Percentiles rank a stretch among this genome's conserved stretches.
phyloP scores from a whole-genome alignment of 73 alveolate genomes.

The Effrenium voratum region DNA sequence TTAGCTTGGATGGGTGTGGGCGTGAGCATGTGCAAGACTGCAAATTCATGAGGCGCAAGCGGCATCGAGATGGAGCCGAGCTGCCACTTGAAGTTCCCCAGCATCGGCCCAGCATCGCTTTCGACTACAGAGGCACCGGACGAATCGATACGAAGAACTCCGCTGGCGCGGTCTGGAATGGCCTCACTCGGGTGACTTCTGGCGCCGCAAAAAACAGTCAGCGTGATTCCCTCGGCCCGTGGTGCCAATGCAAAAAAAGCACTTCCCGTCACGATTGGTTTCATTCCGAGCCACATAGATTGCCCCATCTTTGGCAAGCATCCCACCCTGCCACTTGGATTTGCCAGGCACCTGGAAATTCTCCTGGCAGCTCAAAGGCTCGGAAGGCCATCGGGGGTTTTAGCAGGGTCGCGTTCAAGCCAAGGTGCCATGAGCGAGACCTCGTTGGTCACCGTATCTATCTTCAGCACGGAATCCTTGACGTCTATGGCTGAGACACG shows the following conservation, averaged over 20 bases:
- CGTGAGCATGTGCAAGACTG: too few relatives aligned
- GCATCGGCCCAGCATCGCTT: slow-evolving; percentile 34
- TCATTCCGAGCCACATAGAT: slow-evolving; percentile 7
- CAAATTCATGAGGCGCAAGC: too few relatives aligned
- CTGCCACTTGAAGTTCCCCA: slow-evolving; percentile 24
- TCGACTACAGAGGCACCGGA: neutral
- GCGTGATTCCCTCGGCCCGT: neutral
- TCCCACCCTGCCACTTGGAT: slow-evolving; percentile 90
- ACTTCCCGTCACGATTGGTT: neutral
- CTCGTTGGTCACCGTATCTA: slow-evolving; percentile 62
- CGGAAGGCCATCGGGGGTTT: neutral
- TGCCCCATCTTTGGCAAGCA: slow-evolving; percentile 86
- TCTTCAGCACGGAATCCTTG: slow-evolving; percentile 73
- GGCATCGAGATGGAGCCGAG: too few relatives aligned
- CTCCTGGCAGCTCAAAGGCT: neutral
- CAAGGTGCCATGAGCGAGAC: slow-evolving; percentile 48
- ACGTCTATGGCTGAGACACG: slow-evolving; percentile 2
- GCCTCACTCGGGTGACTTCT: slow-evolving; percentile 32
- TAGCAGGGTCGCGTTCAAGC: neutral
- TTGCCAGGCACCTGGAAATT: slow-evolving; percentile 22
- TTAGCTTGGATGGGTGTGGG: too few relatives aligned
- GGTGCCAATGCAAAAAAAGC: neutral
- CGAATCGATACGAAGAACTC: slow-evolving; percentile 2
- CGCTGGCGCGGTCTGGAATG: slow-evolving; percentile 23
- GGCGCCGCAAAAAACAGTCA: neutral